phyloP scores from a whole-genome alignment of 2,329 filamentous ascomycete genomes.

The Fusarium mexicanum region DNA sequence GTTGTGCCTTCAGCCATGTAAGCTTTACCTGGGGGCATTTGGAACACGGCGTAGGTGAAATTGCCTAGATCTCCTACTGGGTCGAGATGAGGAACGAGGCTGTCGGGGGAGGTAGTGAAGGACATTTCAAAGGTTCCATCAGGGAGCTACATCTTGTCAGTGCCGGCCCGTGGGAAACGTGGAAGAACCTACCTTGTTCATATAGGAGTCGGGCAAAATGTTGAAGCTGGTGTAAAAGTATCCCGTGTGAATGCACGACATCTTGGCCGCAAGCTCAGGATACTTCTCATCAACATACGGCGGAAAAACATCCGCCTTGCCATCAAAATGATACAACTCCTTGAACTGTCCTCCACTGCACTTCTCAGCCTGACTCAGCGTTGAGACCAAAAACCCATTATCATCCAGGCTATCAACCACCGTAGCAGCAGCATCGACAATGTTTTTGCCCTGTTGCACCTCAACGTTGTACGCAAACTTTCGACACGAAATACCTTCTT shows the following conservation, averaged over 20 bases:
- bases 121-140: constrained; percentile 58
- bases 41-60: constrained; percentile 59
- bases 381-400: constrained; percentile 62
- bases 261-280: constrained; percentile 57
- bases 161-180: rapidly evolving
- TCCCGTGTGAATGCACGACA: constrained; percentile 61
- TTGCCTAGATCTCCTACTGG: constrained; percentile 58
- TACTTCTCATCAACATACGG: constrained; percentile 55
- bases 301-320: constrained; percentile 62
- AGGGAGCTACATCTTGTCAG: constrained; percentile 40
- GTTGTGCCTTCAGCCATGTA: constrained; percentile 60
- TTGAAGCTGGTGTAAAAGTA: constrained; percentile 60
- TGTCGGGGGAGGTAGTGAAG: constrained; percentile 55
- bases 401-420: constrained; percentile 52
- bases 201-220: constrained; percentile 57
- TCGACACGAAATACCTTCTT: constrained; percentile 53
- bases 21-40: constrained; percentile 58
- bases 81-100: constrained; percentile 55
- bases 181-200: constrained; percentile 52
- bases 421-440: constrained; percentile 61
- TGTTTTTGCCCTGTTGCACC: constrained; percentile 54
- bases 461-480: constrained; percentile 60
- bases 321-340: constrained; percentile 64
- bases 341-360: constrained; percentile 57
- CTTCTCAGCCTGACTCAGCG: constrained; percentile 58